Conservation (phyloP, 1,139 yeast genomes). For the Debaryomyces robertsiae region DNA sequence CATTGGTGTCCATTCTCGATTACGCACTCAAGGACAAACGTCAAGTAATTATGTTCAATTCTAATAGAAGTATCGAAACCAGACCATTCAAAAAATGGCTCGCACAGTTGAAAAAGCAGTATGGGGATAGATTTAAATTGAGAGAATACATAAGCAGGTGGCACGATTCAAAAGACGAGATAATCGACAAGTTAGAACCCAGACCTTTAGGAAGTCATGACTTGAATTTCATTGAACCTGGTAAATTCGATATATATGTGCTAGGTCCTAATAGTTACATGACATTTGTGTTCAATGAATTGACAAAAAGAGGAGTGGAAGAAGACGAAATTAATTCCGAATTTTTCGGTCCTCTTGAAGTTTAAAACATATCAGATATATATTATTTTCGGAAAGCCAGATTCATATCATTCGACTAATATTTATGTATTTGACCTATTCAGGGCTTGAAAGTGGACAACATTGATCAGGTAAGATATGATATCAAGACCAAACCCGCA, state of each 20-base stretch:
- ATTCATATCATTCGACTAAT: too few species aligned
- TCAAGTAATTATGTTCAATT: conserved; percentile 31
- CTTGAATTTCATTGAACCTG: conserved; percentile 17
- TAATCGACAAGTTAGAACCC: conserved; percentile 15
- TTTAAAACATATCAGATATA: too few species aligned
- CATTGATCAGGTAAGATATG: too few species aligned
- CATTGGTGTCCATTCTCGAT: conserved; percentile 55
- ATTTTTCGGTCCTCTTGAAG: conserved; percentile 13
- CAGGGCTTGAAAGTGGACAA: too few species aligned
- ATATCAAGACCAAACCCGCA: too few species aligned
- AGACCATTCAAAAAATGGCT: conserved; percentile 35
- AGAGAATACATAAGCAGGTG: conserved; percentile 25
- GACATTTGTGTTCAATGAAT: conserved; percentile 27
- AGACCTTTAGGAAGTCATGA: conserved; percentile 17
- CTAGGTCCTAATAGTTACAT: conserved; percentile 41
- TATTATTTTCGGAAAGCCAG: too few species aligned
- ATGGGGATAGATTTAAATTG: conserved; percentile 22
- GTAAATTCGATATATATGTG: conserved; percentile 31
- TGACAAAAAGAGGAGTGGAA: conserved; percentile 9
- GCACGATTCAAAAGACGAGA: conserved; percentile 7
- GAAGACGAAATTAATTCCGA: conserved; percentile 11
- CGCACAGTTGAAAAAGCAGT: conserved; percentile 17
- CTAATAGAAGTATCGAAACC: conserved; percentile 25
- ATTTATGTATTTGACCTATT: too few species aligned
- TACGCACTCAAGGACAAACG: conserved; percentile 31